Conservation (phyloP, 306 rosid genomes). For the Casuarina equisetifolia region DNA sequence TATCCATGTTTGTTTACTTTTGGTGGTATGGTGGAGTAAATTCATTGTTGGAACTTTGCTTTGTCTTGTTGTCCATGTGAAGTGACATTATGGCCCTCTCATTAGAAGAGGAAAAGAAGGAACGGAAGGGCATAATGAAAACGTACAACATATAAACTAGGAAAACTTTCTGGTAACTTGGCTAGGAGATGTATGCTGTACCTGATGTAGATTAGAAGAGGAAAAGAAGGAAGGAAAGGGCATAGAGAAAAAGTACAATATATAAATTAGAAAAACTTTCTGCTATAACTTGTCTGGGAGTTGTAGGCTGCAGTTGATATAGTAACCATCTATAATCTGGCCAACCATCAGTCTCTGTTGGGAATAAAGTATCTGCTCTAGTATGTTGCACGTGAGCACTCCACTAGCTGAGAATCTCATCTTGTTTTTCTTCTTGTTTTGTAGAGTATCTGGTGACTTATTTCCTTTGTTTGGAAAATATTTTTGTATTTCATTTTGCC, state of each 20-base stretch:
- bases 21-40: constrained; percentile 23
- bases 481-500: not conserved
- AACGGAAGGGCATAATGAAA: not conserved
- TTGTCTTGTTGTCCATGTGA: not conserved
- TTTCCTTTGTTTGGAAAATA: too few species aligned
- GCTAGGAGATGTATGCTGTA: not conserved
- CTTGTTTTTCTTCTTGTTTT: too few species aligned
- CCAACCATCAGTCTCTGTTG: not conserved
- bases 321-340: not conserved
- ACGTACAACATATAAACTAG: constrained; percentile 7
- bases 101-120: constrained; percentile 2
- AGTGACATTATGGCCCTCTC: not conserved
- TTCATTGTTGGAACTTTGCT: constrained; percentile 13
- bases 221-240: not conserved
- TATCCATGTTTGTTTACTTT: constrained; percentile 14
- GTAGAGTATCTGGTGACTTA: too few species aligned
- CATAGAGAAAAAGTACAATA: not conserved
- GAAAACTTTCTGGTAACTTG: not conserved
- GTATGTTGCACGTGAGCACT: not conserved
- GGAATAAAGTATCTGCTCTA: not conserved
- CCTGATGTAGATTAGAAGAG: constrained; percentile 7
- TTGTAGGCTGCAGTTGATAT: not conserved
- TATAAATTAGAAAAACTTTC: constrained; percentile 4
- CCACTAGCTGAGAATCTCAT: too few species aligned
- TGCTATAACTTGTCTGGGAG: not conserved